Base-by-base conservation (phyloP, 306 rosid species). In the Neltuma alba region DNA sequence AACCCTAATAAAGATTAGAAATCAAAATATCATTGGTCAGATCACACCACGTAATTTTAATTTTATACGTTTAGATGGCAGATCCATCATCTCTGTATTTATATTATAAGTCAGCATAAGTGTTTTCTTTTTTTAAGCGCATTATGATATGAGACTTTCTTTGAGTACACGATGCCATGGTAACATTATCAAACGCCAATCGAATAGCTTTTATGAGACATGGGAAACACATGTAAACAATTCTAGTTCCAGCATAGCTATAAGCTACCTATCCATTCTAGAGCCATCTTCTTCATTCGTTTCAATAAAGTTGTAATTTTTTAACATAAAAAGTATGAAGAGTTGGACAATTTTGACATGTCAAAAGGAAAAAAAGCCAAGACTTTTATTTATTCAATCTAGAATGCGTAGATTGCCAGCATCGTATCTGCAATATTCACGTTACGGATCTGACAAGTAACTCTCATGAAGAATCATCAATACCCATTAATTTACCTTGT, bases 371-470 rank as follows among this genome's bases (percentile, higher is more conserved):
- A 23, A 25, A 57, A 67, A 2, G 20, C 7, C 1, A 12, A 13
- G 36, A 21, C 18, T 66, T 37, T 25, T 6, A 6, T 7, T 10
- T 25, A 68, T 68, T 41, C 7, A 37, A 66, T 10, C 47, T 68
- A 13, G 73, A 45, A 68, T 40, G 73, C 73, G 73, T 68, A 40
- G 7, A 41, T 25, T 68, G 36, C 21, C 73, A 68, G 54, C 73
- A 41, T 21, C 23, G 72, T 38, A 11, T 36, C 47, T 36, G 70
- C 70, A 36, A 20, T 36, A 66, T 21, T 38, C 48, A 68, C 36
- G 45, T 68, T 41, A 68, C 54, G 73, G 73, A 40, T 45, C 20
- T 68, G 54, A 68, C 12, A 68, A 68, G 73, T 7, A 68, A 68
- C 73, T 23, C 73, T 23, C 34, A 41, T 13, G 34, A 41, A 40